Percentiles rank a stretch among this genome's conserved stretches.
phyloP scores from a whole-genome alignment of 306 rosid genomes.

The Abrus pulchellus region DNA sequence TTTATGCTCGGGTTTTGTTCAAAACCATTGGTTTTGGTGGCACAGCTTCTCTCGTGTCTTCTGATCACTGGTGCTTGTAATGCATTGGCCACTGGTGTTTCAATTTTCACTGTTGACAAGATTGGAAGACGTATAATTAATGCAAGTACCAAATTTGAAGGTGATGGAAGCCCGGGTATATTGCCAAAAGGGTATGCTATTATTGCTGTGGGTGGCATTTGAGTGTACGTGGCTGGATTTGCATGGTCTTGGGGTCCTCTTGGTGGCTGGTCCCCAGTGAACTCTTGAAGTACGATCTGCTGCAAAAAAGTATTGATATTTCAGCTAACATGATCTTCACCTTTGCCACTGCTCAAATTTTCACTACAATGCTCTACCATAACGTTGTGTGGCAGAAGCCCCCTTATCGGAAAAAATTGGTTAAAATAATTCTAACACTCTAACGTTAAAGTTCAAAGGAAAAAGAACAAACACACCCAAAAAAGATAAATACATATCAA shows the following conservation, averaged over 20 bases:
- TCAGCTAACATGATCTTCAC: background rate
- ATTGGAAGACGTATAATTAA: background rate
- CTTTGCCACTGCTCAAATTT: background rate
- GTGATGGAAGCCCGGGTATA: background rate
- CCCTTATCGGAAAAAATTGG: background rate
- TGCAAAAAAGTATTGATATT: background rate
- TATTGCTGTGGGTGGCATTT: background rate
- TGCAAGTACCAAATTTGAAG: background rate
- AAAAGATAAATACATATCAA: too few relatives aligned
- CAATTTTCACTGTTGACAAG: background rate
- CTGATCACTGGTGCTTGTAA: background rate
- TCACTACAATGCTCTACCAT: background rate
- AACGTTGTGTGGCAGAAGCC: background rate
- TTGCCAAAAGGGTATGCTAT: background rate
- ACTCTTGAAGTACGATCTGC: background rate
- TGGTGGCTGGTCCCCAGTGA: slow-evolving; percentile 14
- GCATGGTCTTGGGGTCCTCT: slow-evolving; percentile 7
- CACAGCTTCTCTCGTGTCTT: background rate
- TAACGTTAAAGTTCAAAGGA: too few relatives aligned
- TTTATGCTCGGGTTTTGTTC: slow-evolving; percentile 2
- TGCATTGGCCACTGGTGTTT: background rate
- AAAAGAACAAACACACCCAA: too few relatives aligned
- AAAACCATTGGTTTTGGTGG: slow-evolving; percentile 18
- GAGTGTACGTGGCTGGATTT: background rate
- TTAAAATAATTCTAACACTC: background rate